A percentile compares a stretch with the other conserved stretches of the same genome.
Evolutionary conservation across 2,329 filamentous ascomycete genomes (phyloP).

Genomic region (Colletotrichum euphorbiae): DNA sequence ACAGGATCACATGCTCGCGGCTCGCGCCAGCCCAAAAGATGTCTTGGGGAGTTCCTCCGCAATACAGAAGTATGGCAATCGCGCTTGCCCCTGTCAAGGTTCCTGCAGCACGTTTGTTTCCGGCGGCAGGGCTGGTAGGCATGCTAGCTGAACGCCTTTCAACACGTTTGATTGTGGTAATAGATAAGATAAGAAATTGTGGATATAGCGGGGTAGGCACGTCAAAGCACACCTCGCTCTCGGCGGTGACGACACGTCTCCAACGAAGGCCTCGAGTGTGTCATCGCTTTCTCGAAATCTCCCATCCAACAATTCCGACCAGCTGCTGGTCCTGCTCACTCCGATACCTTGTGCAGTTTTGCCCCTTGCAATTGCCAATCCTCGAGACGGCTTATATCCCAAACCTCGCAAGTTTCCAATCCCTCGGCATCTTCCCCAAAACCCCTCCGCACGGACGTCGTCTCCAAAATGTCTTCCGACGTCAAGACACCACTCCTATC

Average conservation of each 20-base stretch:
- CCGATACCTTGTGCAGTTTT: slow-evolving; percentile 6
- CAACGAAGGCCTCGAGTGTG: slow-evolving; percentile 8
- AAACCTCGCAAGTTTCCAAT: background rate
- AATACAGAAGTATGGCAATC: slow-evolving; percentile 21
- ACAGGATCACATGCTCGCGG: slow-evolving; percentile 30
- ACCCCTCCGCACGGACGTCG: background rate
- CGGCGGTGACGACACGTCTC: slow-evolving; percentile 9
- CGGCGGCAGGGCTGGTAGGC: slow-evolving; percentile 28
- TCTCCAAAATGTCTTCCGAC: slow-evolving; percentile 22
- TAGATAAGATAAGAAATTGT: slow-evolving; percentile 33
- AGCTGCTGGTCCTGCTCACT: slow-evolving; percentile 5
- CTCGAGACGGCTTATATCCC: slow-evolving; percentile 7
- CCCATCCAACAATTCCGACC: slow-evolving; percentile 33
- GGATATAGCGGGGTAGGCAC: slow-evolving; percentile 38
- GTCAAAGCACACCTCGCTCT: slow-evolving; percentile 10
- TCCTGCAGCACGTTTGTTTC: slow-evolving; percentile 39
- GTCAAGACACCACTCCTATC: slow-evolving; percentile 6
- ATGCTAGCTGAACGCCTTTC: background rate
- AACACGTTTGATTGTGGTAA: background rate
- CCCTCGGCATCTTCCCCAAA: background rate
- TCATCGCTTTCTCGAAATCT: slow-evolving; percentile 23
- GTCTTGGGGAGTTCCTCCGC: slow-evolving; percentile 19
- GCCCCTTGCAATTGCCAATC: slow-evolving; percentile 1
- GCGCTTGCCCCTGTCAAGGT: slow-evolving; percentile 31
- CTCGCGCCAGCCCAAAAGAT: background rate